Conservation (phyloP, 495 filamentous ascomycete genomes). For the Acidiella bohemica region DNA sequence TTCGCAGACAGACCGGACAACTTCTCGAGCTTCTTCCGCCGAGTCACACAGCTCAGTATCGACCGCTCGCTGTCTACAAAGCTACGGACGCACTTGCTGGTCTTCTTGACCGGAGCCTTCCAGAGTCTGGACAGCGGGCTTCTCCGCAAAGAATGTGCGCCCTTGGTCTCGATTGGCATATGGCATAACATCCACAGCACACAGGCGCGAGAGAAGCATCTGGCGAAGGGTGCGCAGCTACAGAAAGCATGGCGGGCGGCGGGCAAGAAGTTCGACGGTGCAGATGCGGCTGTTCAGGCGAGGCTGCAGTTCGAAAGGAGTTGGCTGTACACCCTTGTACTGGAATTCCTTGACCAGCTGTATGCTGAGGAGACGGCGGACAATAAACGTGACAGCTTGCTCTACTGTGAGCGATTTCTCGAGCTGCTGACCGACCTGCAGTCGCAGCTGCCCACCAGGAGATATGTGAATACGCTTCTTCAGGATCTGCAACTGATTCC, state of each 20-base stretch:
- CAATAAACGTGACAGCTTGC: conserved; percentile 43
- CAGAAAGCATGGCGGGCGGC: conserved; percentile 87
- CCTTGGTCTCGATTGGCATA: conserved; percentile 83
- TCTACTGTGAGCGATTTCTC: conserved; percentile 84
- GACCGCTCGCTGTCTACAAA: conserved; percentile 57
- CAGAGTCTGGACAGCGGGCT: conserved; percentile 83
- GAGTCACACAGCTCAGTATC: conserved; percentile 77
- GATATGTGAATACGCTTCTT: conserved; percentile 86
- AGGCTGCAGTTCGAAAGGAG: conserved; percentile 81
- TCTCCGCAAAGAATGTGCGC: conserved; percentile 89
- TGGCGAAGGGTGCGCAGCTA: conserved; percentile 55
- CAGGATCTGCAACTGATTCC: conserved; percentile 81
- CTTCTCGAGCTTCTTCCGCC: conserved; percentile 83
- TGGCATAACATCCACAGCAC: conserved; percentile 85
- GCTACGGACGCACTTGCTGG: conserved; percentile 65
- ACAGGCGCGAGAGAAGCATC: conserved; percentile 47
- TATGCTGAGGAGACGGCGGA: conserved; percentile 38
- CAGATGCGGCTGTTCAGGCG: conserved; percentile 64
- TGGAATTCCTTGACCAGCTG: conserved; percentile 68
- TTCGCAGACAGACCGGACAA: conserved; percentile 66
- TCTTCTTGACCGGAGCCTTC: conserved; percentile 81
- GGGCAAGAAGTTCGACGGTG: conserved; percentile 72
- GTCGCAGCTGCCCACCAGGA: conserved; percentile 84
- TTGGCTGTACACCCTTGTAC: conserved; percentile 77
- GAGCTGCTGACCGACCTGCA: conserved; percentile 83